Evolutionary conservation across 2,329 filamentous ascomycete species (phyloP), one percentile per base, ranked within the genome.

Genomic region (Plectosphaerella cucumerina): DNA sequence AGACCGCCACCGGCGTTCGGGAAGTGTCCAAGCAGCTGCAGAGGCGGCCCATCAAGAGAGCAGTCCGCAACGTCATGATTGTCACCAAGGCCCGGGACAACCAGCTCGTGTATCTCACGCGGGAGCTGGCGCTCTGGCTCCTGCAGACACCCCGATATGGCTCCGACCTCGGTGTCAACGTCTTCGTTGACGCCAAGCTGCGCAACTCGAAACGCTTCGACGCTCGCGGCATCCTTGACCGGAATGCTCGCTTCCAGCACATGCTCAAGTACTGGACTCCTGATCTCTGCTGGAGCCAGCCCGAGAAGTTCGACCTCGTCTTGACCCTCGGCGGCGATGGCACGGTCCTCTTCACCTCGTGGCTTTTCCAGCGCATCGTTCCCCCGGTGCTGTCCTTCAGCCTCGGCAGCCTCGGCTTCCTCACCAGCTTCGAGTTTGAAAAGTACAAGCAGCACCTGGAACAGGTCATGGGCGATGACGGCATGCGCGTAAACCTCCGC

Each of bases 81-180:
- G 90, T 99, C 57, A 99, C 94, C 55, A 99, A 97, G 71, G 94
- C 94, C 20, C 85, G 94, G 56, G 94, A 99, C 72, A 97, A 99
- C 65, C 85, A 90, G 59, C 80, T 99, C 15, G 93, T 99, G 33
- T 82, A 88, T 59, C 77, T 97, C 59, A 99, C 94, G 2, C 82
- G 89, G 53, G 91, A 99, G 66, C 75, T 99, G 53, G 78, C 93
- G 11, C 82, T 86, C 59, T 99, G 93, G 90, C 78, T 99, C 33
- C 80, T 99, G 53, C 82, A 81, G 54, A 97, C 91, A 3, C 91
- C 94, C 12, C 84, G 94, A 45, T 96, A 99, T 66, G 90, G 90
- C 42, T 90, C 84, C 49, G 86, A 94, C 55, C 67, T 94, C n/a
- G 94, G 94, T 14, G 88, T 99, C 49, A 96, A 93, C 61, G 94